Conservation (phyloP, 305 asterid genomes). For the Fraxinus baroniana region DNA sequence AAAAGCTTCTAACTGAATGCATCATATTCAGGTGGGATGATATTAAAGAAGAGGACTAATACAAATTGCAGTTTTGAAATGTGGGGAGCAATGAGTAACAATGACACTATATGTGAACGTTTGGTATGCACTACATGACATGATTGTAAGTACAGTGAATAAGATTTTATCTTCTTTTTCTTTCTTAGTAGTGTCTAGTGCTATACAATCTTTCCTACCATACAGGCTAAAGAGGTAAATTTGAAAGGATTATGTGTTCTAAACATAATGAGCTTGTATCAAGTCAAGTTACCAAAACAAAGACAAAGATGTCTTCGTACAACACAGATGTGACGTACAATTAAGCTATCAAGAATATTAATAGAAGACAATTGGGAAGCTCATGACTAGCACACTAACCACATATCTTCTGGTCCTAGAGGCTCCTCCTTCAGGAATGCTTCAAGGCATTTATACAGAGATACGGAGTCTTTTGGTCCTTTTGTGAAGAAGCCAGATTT, state of each 20-base stretch:
- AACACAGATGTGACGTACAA: background rate
- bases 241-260: slow-evolving; percentile 5
- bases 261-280: slow-evolving; percentile 15
- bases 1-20: slow-evolving; percentile 17
- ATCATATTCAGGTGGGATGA: slow-evolving; percentile 7
- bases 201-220: background rate
- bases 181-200: background rate
- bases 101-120: background rate
- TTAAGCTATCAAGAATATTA: slow-evolving; percentile 8
- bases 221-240: background rate
- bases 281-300: background rate
- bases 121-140: background rate
- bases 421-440: slow-evolving; percentile 98
- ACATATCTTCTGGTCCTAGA: slow-evolving; percentile 98
- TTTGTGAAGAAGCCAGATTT: slow-evolving; percentile 58
- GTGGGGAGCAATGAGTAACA: slow-evolving; percentile 1
- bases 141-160: background rate
- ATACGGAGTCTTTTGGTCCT: slow-evolving; percentile 79
- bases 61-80: background rate
- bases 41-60: background rate
- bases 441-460: slow-evolving; percentile 88
- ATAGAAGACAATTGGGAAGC: slow-evolving; percentile 17
- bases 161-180: background rate
- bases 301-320: background rate
- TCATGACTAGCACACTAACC: slow-evolving; percentile 54